Percentiles rank a stretch among this genome's conserved stretches.
These are phyloP conservation scores for Zygnema circumcarinatum DNA, from an alignment of 139 green algal genomes.

Conservation along the genomic window DNA sequence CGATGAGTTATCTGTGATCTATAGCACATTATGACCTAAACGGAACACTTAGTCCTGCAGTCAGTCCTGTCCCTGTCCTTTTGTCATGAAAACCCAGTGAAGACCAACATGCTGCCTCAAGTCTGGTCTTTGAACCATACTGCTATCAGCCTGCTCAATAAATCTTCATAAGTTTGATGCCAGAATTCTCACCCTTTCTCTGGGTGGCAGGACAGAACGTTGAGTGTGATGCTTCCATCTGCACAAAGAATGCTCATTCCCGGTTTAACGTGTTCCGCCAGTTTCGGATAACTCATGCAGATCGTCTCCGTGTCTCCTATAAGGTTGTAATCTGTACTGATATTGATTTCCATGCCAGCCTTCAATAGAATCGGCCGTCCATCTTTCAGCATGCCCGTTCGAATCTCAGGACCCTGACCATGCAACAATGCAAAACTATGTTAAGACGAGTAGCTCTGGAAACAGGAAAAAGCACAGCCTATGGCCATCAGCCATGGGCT, in stretches of 20 bases:
- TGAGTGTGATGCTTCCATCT: constrained; percentile 94
- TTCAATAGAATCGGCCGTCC: constrained; percentile 52
- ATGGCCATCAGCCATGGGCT: neutral
- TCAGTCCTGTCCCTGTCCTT: too few relatives aligned
- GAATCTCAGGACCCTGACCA: constrained; percentile 90
- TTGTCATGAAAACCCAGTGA: too few relatives aligned
- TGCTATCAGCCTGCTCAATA: too few relatives aligned
- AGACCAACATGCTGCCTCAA: too few relatives aligned
- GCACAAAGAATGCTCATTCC: constrained; percentile 73
- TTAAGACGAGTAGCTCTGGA: neutral
- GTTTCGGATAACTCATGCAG: constrained; percentile 72
- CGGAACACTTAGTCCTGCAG: too few relatives aligned
- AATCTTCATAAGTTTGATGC: too few relatives aligned
- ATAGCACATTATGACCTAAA: too few relatives aligned
- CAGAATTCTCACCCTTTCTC: constrained; percentile 75
- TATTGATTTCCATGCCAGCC: constrained; percentile 21
- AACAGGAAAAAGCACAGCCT: neutral
- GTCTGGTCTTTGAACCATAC: too few relatives aligned
- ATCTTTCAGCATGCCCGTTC: constrained; percentile 87
- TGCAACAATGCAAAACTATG: neutral
- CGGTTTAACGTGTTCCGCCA: constrained; percentile 72
- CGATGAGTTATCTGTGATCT: too few relatives aligned
- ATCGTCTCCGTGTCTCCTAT: constrained; percentile 84
- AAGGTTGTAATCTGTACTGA: constrained; percentile 89
- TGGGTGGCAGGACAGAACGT: constrained; percentile 84